phyloP scores from a whole-genome alignment of 192 early-diverging fungal genomes.

The Coemansia sp. region DNA sequence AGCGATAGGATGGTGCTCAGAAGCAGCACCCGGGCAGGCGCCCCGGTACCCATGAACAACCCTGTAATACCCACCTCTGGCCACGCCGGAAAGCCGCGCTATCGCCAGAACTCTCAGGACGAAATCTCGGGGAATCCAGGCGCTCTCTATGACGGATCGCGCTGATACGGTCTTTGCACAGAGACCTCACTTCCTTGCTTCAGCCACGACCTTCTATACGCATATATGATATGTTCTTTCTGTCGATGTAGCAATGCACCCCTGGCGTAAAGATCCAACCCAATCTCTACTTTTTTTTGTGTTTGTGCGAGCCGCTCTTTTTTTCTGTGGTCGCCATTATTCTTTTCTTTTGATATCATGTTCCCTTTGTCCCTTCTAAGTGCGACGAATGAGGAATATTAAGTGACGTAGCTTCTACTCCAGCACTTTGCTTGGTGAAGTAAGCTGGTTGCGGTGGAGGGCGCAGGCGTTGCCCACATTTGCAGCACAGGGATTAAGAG shows the following conservation, averaged over 20 bases:
- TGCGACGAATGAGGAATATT: neutral
- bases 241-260: neutral
- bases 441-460: too few species aligned
- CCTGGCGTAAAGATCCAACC: neutral
- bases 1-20: slow-evolving; percentile 50
- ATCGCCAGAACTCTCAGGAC: slow-evolving; percentile 43
- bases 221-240: neutral
- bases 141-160: slow-evolving; percentile 33
- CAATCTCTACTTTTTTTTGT: slow-evolving; percentile 9
- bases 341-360: slow-evolving; percentile 12
- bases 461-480: too few species aligned
- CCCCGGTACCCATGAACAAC: slow-evolving; percentile 18
- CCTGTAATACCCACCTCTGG: slow-evolving; percentile 15
- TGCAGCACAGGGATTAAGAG: too few species aligned
- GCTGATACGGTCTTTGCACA: slow-evolving; percentile 5
- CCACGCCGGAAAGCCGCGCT: slow-evolving; percentile 33
- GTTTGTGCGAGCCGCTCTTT: neutral
- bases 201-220: neutral
- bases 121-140: slow-evolving; percentile 26
- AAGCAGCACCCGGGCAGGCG: slow-evolving; percentile 43
- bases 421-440: too few species aligned
- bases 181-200: neutral
- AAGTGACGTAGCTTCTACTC: neutral
- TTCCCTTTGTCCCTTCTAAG: neutral
- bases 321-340: slow-evolving; percentile 1